Base-by-base conservation (phyloP, 192 early-diverging fungal species). In the Geranomyces variabilis region DNA sequence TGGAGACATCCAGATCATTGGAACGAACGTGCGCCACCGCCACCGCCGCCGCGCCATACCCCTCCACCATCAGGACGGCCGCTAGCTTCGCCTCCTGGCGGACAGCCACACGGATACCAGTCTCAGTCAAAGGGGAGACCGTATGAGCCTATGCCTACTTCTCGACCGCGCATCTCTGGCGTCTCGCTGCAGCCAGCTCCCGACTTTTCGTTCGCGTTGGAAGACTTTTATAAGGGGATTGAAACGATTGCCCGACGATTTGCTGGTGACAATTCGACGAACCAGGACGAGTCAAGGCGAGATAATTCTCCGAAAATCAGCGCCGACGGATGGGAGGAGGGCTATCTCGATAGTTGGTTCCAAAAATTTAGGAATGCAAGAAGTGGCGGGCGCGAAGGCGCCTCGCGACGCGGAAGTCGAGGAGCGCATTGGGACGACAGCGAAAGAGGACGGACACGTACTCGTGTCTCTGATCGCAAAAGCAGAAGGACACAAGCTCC, bases 281-380 rank as follows among this genome's bases (percentile, higher is more conserved):
- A 53, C 2, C 51, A 53, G 17, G 51, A 53, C 4, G 51, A 53
- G 17, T 6, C 51, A n/a, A 3, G 4, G n/a, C n/a, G 15, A 53
- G 51, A 17, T 17, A 6, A 53, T 24, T n/a, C 17, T 15, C 19
- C 19, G 19, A 53, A 53, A 26, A 53, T 53, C 51, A 53, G 15
- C 15, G n/a, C 7, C n/a, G 24, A 53, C 24, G 51, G 51, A n/a
- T 53, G 51, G 51, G 51, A 53, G 24, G 51, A 53, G 51, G 51
- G 51, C 51, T 53, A 24, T 15, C 17, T 53, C 3, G 24, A n/a
- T 24, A 26, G 24, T n/a, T 53, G 51, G 51, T 53, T 53, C 17
- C 6, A 53, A 26, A 53, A n/a, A 53, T 3, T 53, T 17, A 17
- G 24, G 7, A 53, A 15, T 53, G 51, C 17, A 26, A 53, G 51